Evolutionary conservation across 1,284 basidiomycete species (phyloP), one percentile per base, ranked within the genome.

Genomic region (Boletus sp.): DNA sequence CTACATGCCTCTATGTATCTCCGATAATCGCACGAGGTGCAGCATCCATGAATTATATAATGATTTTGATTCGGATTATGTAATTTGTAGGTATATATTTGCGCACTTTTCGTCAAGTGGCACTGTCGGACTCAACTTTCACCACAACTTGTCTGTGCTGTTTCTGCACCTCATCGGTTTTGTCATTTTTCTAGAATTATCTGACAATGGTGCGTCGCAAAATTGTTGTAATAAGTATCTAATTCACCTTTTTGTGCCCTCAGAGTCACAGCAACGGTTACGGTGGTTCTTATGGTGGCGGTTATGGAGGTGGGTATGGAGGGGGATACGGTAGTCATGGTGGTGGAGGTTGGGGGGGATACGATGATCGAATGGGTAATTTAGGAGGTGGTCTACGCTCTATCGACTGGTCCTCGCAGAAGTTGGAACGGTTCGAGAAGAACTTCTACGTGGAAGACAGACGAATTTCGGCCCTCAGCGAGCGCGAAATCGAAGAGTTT

Each of bases 361-460:
- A 76, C 12, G 73, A 77, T 25, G 73, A 77, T 36, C 59, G 52
- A 13, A 66, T 63, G 61, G 77, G 81, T 8, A 74, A 81, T 67
- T 82, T 99, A 41, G 95, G 96, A 38, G 82, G 86, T 46, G 81
- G 87, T 45, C 80, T 99, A 44, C 83, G 83, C 55, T 78, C 77
- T 52, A 85, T 96, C 56, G 91, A 98, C 74, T 99, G 95, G 95
- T 61, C 71, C 42, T 71, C 72, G 38, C 75, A 80, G 49, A 82
- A 84, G 54, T 76, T 97, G 50, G 78, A 85, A 64, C 84, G 80
- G 59, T 94, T 94, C 53, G 91, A 94, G 71, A 94, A 94, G 74
- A 97, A 97, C 78, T 99, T 99, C 66, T 99, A 99, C 71, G 75
- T 86, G 50, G 94, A 99, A 70, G 92, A 99, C 71, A 86, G 88